phyloP scores from a whole-genome alignment of 257 asterid genomes.

The Rehmannia glutinosa region DNA sequence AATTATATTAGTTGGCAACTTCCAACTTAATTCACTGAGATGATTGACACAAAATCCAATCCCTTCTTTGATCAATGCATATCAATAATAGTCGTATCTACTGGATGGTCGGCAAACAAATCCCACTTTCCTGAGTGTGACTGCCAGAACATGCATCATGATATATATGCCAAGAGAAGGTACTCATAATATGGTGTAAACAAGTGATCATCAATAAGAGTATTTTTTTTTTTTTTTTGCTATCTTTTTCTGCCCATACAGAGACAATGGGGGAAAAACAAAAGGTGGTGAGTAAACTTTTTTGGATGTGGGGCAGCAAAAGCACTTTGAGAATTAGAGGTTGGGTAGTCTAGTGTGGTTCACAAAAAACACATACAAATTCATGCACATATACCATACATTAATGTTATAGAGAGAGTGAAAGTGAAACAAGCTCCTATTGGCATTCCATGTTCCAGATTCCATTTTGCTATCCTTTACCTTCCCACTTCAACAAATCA shows the following conservation, averaged over 20 bases:
- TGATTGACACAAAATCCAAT: too few relatives aligned
- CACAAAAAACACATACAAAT: slow-evolving; percentile 23
- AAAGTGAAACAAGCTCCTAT: slow-evolving; percentile 23
- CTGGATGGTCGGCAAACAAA: slow-evolving; percentile 27
- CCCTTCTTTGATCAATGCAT: too few relatives aligned
- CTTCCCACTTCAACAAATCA: slow-evolving; percentile 46
- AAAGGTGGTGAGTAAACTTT: slow-evolving; percentile 15
- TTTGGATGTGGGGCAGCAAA: slow-evolving; percentile 44
- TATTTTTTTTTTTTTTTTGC: too few relatives aligned
- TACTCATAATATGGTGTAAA: too few relatives aligned
- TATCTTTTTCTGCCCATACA: slow-evolving; percentile 17
- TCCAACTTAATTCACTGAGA: too few relatives aligned
- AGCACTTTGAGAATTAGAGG: slow-evolving; percentile 31
- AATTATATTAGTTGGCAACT: too few relatives aligned
- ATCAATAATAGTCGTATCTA: too few relatives aligned
- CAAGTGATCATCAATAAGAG: too few relatives aligned
- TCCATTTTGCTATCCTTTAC: slow-evolving; percentile 25
- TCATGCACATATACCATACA: slow-evolving; percentile 22
- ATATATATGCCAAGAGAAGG: slow-evolving; percentile 14
- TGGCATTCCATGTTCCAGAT: slow-evolving; percentile 43
- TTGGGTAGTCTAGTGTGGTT: slow-evolving; percentile 23
- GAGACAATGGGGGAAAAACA: slow-evolving; percentile 7
- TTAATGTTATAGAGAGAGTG: slow-evolving; percentile 9
- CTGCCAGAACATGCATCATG: slow-evolving; percentile 20
- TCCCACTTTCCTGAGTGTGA: slow-evolving; percentile 21